phyloP scores from a whole-genome alignment of 495 filamentous ascomycete species.

The Glonium stellatum region DNA sequence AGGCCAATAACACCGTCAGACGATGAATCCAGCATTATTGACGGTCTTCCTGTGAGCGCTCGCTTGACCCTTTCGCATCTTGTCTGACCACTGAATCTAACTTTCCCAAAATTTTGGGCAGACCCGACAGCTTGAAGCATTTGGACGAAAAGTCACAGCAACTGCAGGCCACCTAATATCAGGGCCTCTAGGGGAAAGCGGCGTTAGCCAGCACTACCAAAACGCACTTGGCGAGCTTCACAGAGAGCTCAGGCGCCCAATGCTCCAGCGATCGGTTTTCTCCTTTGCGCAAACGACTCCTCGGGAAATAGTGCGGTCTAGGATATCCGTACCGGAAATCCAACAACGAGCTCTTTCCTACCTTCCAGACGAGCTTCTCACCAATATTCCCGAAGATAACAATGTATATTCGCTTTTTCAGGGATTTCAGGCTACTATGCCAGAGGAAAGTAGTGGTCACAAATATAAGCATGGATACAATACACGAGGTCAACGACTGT shows the following conservation, averaged over 20 bases:
- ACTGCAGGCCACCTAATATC: slow-evolving; percentile 84
- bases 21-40: slow-evolving; percentile 20
- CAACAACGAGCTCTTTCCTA: slow-evolving; percentile 87
- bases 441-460: slow-evolving; percentile 60
- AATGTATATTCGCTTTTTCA: slow-evolving; percentile 91
- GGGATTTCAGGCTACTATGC: slow-evolving; percentile 86
- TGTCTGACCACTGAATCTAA: background rate
- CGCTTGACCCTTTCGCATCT: background rate
- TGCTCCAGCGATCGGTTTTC: slow-evolving; percentile 81
- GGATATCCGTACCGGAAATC: slow-evolving; percentile 85
- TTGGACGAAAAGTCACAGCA: slow-evolving; percentile 88
- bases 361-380: slow-evolving; percentile 82
- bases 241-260: slow-evolving; percentile 74
- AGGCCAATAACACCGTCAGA: slow-evolving; percentile 20
- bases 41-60: slow-evolving; percentile 16
- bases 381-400: slow-evolving; percentile 75
- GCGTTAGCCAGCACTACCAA: slow-evolving; percentile 61
- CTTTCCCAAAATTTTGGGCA: slow-evolving; percentile 35
- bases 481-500: slow-evolving; percentile 64
- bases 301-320: slow-evolving; percentile 86
- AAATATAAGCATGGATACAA: slow-evolving; percentile 60
- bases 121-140: slow-evolving; percentile 85
- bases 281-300: slow-evolving; percentile 80
- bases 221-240: slow-evolving; percentile 84
- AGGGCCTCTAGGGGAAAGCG: slow-evolving; percentile 46